Percentiles rank a stretch among this genome's conserved stretches.
Conservation (phyloP, 108 stramenopile genomes). For the Cyclotella kingstonii region DNA sequence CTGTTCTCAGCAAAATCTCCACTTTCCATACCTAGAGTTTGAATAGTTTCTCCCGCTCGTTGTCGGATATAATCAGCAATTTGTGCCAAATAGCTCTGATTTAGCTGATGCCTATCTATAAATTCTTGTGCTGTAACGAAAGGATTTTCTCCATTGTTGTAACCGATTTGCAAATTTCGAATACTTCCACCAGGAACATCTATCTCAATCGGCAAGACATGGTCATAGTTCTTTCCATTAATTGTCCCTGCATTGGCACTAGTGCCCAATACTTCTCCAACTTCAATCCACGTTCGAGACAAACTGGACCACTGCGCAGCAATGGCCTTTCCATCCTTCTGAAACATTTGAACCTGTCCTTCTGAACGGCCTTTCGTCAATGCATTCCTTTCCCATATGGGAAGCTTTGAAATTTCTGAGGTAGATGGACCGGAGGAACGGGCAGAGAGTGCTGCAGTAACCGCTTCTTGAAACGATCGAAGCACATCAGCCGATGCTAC, state of each 20-base stretch:
- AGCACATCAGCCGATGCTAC: slow-evolving; percentile 63
- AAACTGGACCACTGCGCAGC: slow-evolving; percentile 91
- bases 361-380: slow-evolving; percentile 66
- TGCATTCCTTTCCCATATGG: slow-evolving; percentile 82
- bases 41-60: slow-evolving; percentile 57
- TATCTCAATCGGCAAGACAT: slow-evolving; percentile 94
- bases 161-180: slow-evolving; percentile 83
- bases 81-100: slow-evolving; percentile 84
- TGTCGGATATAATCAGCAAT: slow-evolving; percentile 92
- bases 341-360: slow-evolving; percentile 92
- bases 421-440: slow-evolving; percentile 58
- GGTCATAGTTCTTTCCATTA: slow-evolving; percentile 88
- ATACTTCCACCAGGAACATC: slow-evolving; percentile 86
- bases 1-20: slow-evolving; percentile 17
- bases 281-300: slow-evolving; percentile 89
- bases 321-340: slow-evolving; percentile 81
- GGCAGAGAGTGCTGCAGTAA: slow-evolving; percentile 50
- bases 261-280: slow-evolving; percentile 92
- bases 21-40: slow-evolving; percentile 59
- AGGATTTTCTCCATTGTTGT: slow-evolving; percentile 97
- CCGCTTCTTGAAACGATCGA: slow-evolving; percentile 59
- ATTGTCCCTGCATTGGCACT: slow-evolving; percentile 69
- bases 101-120: slow-evolving; percentile 90
- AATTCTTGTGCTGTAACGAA: slow-evolving; percentile 94
- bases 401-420: slow-evolving; percentile 87